phyloP scores from a whole-genome alignment of 2,329 filamentous ascomycete species.

The Didymellaceae sp. region DNA sequence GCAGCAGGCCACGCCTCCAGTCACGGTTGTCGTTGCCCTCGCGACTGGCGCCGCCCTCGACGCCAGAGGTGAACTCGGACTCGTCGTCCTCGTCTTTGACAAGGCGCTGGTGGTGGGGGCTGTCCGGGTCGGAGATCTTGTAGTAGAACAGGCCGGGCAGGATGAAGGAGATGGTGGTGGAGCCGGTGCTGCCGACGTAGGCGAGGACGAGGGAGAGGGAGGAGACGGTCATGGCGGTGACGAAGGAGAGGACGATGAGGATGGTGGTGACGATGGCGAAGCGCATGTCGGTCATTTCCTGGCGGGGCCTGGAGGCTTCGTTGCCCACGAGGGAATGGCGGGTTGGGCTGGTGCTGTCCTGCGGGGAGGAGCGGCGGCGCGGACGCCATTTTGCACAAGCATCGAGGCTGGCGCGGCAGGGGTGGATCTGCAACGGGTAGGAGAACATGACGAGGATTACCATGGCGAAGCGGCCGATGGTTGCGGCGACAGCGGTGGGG shows the following conservation, averaged over 20 bases:
- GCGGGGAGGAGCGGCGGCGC: conserved; percentile 29
- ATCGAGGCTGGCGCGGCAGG: conserved; percentile 92
- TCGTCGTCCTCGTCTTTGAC: conserved; percentile 91
- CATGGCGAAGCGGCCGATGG: conserved; percentile 92
- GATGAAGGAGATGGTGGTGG: conserved; percentile 96
- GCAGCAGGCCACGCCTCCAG: conserved; percentile 68
- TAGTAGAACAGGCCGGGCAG: conserved; percentile 97
- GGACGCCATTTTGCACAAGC: conserved; percentile 94
- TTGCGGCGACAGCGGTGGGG: conserved; percentile 77
- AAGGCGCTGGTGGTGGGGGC: conserved; percentile 81
- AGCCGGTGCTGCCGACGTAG: conserved; percentile 93
- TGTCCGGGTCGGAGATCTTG: conserved; percentile 92
- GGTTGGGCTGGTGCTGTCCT: conserved; percentile 50
- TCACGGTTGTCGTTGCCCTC: conserved; percentile 63
- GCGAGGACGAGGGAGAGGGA: conserved; percentile 90
- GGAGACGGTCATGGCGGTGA: conserved; percentile 87
- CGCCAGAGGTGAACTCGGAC: conserved; percentile 64
- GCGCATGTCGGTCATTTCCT: conserved; percentile 79
- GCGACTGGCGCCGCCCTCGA: conserved; percentile 52
- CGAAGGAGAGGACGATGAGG: conserved; percentile 84
- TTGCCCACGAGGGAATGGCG: conserved; percentile 54
- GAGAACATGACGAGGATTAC: conserved; percentile 96
- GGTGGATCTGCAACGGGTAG: conserved; percentile 93
- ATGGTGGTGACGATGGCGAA: conserved; percentile 89
- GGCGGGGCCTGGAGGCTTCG: conserved; percentile 32